phyloP scores from a whole-genome alignment of 768 basidiomycete species.

The Suillus paluster region DNA sequence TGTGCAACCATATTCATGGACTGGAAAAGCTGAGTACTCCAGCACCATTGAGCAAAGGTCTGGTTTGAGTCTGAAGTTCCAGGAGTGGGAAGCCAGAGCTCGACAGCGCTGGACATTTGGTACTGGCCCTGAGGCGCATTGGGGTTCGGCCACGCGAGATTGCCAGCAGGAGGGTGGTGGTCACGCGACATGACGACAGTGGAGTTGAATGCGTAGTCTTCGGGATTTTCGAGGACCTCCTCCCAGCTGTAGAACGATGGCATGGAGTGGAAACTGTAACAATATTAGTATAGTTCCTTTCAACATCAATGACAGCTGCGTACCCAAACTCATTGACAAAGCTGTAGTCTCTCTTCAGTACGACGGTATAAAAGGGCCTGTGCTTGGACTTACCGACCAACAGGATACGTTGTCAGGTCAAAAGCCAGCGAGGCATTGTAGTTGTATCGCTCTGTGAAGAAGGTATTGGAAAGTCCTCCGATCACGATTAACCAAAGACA shows the following conservation, averaged over 20 bases:
- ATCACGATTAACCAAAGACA: conserved; percentile 11
- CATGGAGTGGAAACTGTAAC: conserved; percentile 61
- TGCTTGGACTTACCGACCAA: conserved; percentile 40
- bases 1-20: conserved; percentile 62
- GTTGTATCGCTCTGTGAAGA: conserved; percentile 53
- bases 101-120: conserved; percentile 55
- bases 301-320: conserved; percentile 12
- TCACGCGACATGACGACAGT: conserved; percentile 59
- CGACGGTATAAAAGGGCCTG: not conserved
- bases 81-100: conserved; percentile 60
- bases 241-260: conserved; percentile 67
- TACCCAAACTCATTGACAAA: conserved; percentile 67
- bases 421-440: conserved; percentile 58
- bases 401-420: conserved; percentile 56
- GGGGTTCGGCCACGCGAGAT: conserved; percentile 57
- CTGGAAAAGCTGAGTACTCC: conserved; percentile 65
- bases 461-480: not conserved
- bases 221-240: conserved; percentile 52
- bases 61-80: conserved; percentile 52
- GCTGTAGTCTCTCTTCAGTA: conserved; percentile 25
- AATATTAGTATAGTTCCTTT: not conserved
- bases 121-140: conserved; percentile 56
- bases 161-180: conserved; percentile 59
- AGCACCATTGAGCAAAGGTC: conserved; percentile 68
- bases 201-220: conserved; percentile 62